Conservation (phyloP, 495 filamentous ascomycete genomes). For the Arthonia radiata region DNA sequence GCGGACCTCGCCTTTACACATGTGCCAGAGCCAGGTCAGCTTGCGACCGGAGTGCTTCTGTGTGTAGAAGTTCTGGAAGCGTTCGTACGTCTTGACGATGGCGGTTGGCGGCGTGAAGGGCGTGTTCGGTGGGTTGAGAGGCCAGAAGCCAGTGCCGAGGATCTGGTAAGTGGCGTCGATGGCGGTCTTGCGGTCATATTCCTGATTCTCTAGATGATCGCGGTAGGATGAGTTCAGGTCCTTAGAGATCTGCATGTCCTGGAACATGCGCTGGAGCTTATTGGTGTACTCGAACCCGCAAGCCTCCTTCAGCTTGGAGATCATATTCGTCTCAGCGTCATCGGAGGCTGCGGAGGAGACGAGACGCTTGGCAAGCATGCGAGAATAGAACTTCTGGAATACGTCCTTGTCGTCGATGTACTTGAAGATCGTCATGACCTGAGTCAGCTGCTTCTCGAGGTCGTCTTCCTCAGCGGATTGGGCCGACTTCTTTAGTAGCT, state of each 20-base stretch:
- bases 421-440: slow-evolving; percentile 99
- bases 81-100: slow-evolving; percentile 65
- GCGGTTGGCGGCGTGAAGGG: slow-evolving; percentile 65
- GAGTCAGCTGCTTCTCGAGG: slow-evolving; percentile 67
- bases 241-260: slow-evolving; percentile 96
- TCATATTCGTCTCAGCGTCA: slow-evolving; percentile 97
- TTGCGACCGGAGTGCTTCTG: slow-evolving; percentile 92
- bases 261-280: slow-evolving; percentile 98
- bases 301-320: slow-evolving; percentile 94
- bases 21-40: slow-evolving; percentile 91
- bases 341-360: slow-evolving; percentile 89
- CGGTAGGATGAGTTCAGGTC: slow-evolving; percentile 79
- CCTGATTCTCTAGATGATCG: slow-evolving; percentile 37
- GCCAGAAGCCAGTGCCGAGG: slow-evolving; percentile 95
- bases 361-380: slow-evolving; percentile 81
- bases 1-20: slow-evolving; percentile 92
- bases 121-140: slow-evolving; percentile 60
- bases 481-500: slow-evolving; percentile 69
- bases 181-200: slow-evolving; percentile 30
- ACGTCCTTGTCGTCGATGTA: slow-evolving; percentile 99
- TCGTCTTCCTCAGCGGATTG: slow-evolving; percentile 81
- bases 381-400: slow-evolving; percentile 98
- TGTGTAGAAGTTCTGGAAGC: slow-evolving; percentile 76
- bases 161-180: slow-evolving; percentile 68
- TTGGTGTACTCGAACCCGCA: slow-evolving; percentile 99